phyloP scores from a whole-genome alignment of 1,139 yeast species.

The Kluyveromyces sp. region DNA sequence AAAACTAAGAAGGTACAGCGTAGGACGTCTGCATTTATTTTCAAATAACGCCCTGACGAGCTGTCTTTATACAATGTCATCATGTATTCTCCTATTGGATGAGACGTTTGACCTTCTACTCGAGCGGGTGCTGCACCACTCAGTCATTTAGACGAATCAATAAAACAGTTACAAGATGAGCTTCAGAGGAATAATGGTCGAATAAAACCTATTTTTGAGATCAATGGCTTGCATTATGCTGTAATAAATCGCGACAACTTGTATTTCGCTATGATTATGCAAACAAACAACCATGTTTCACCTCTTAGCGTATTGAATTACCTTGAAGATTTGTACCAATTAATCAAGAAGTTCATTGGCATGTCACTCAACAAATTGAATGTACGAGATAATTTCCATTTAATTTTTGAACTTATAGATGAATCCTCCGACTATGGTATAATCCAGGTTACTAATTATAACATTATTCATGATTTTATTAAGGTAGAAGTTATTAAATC shows the following conservation, averaged over 20 bases:
- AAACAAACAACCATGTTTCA: conserved; percentile 40
- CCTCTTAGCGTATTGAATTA: conserved; percentile 53
- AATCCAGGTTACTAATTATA: conserved; percentile 68
- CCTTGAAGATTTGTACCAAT: conserved; percentile 48
- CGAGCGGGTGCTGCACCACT: conserved; percentile 5
- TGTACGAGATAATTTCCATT: conserved; percentile 55
- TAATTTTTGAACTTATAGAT: conserved; percentile 65
- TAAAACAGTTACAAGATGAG: neutral
- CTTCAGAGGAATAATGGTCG: neutral
- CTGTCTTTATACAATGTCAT: conserved; percentile 16
- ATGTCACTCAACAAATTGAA: conserved; percentile 46
- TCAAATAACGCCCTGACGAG: neutral
- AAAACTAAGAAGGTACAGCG: no score
- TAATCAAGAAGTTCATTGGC: conserved; percentile 50
- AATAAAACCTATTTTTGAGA: conserved; percentile 6
- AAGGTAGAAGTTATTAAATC: conserved; percentile 29
- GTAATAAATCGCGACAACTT: conserved; percentile 51
- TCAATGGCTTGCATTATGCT: conserved; percentile 36
- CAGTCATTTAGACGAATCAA: neutral
- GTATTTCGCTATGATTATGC: conserved; percentile 39
- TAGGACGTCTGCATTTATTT: neutral
- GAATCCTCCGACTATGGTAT: conserved; percentile 68
- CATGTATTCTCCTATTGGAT: conserved; percentile 49
- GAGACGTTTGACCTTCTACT: conserved; percentile 51
- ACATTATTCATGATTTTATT: conserved; percentile 62